Evolutionary conservation across 768 basidiomycete genomes (phyloP).

Genomic region (Podaxis sp.): DNA sequence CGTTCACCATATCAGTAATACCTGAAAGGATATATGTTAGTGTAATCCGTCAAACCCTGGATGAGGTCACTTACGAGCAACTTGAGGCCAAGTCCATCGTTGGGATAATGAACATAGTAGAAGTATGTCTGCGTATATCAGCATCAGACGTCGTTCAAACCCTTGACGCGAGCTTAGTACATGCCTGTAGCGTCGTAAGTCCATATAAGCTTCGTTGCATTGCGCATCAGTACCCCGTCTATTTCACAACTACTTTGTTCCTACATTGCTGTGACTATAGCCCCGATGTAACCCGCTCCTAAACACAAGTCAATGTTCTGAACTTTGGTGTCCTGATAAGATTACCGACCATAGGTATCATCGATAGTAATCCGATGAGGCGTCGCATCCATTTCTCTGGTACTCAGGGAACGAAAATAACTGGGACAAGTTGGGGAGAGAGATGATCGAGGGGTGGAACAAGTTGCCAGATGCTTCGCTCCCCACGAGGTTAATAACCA

Average conservation of each 20-base stretch:
- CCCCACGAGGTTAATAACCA: neutral
- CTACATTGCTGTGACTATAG: constrained; percentile 31
- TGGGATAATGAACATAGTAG: constrained; percentile 32
- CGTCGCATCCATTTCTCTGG: neutral
- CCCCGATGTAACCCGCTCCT: constrained; percentile 28
- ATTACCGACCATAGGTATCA: constrained; percentile 22
- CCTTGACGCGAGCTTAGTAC: neutral
- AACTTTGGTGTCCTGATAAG: neutral
- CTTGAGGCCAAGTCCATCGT: constrained; percentile 26
- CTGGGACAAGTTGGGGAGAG: neutral
- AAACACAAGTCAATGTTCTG: neutral
- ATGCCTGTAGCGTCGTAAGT: constrained; percentile 34
- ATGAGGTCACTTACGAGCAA: constrained; percentile 20
- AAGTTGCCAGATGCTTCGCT: neutral
- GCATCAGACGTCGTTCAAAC: neutral
- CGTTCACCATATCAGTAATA: constrained; percentile 27
- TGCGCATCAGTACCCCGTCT: neutral
- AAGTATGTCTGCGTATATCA: constrained; percentile 29
- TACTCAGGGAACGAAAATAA: neutral
- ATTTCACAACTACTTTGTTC: constrained; percentile 4
- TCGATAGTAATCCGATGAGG: constrained; percentile 14
- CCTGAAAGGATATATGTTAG: constrained; percentile 18
- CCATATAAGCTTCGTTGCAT: constrained; percentile 29
- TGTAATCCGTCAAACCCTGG: neutral
- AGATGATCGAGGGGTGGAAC: neutral